Base-by-base conservation (phyloP, 169 alveolate species). In the Plasmodium cynomolgi region DNA sequence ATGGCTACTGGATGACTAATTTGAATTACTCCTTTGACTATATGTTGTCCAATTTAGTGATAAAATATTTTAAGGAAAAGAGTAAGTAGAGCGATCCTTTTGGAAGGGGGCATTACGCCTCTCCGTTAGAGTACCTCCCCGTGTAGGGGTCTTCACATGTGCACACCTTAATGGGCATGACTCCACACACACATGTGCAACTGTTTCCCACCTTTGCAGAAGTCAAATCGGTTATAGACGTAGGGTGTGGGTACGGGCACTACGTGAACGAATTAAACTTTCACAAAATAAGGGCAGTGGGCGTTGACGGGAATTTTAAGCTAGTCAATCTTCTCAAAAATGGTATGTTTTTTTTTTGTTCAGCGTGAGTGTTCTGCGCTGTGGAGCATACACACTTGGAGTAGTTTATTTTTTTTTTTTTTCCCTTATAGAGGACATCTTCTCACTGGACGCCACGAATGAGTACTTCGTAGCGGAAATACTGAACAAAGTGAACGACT, bases 1-100 rank as follows among this genome's bases (percentile, higher is more conserved):
- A 88, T 79, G 94, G 94, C 6, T 88, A 88, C 81, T 88, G 94
- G 94, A 6, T 88, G 34, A 56, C 94, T 17, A 88, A 88, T 39
- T 31, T 88, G 34, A 88, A 88, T 15, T 88, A 88, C 56, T 26
- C 94, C 9, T 88, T 88, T 79, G 94, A 88, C 71, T 88, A 88
- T 73, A 79, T 88, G 11, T 41, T 88, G 47, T 88, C 94, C 8
- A 88, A 88, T 58, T 62, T 88, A 37, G 72, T 88, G n/a, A 79
- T 88, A 88, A 75, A 79, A 88, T 88, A 88, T 79, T 79, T 88
- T 26, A 88, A 88, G 75, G 94, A 80, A 17, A 88, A 79, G 72
- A 88, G 94, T 88, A 88, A 88, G 31, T 23, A 44, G 26, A 8
- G 33, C 50, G 74, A 62, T 23, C 31, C n/a, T 3, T 56, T 31